These are phyloP conservation scores for Scytalidium lignicola DNA, from an alignment of 2,329 filamentous ascomycete species.

Conservation along the genomic window DNA sequence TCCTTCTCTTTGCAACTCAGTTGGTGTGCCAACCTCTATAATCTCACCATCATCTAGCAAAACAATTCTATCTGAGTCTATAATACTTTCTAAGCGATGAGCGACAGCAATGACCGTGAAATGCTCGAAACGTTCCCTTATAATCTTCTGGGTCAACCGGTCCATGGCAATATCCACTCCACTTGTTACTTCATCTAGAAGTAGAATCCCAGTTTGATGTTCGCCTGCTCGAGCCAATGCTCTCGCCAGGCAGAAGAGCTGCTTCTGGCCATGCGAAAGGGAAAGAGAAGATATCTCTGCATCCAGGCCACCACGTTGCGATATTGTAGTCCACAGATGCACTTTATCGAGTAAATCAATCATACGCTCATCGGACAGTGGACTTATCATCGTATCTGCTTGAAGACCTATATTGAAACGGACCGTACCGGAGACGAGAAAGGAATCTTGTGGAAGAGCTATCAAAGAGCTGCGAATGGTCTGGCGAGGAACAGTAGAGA, in stretches of 20 bases:
- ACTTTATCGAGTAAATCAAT: constrained; percentile 40
- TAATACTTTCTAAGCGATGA: constrained; percentile 25
- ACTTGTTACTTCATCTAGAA: constrained; percentile 29
- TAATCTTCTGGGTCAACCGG: constrained; percentile 23
- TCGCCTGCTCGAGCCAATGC: constrained; percentile 32
- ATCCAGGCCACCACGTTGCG: constrained; percentile 33
- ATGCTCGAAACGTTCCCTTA: constrained; percentile 19
- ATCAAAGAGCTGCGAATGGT: constrained; percentile 38
- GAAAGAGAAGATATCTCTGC: constrained; percentile 26
- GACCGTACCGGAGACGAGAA: constrained; percentile 40
- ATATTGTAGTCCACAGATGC: constrained; percentile 35
- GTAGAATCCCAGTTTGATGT: constrained; percentile 29
- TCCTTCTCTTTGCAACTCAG: too few relatives aligned
- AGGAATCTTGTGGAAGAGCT: constrained; percentile 44
- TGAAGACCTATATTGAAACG: constrained; percentile 42
- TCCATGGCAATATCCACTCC: too few relatives aligned
- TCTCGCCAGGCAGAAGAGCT: constrained; percentile 44
- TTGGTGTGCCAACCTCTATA: constrained; percentile 9
- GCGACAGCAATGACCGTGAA: constrained; percentile 26
- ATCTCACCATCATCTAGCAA: constrained; percentile 22
- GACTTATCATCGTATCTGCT: too few relatives aligned
- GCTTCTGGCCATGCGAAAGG: constrained; percentile 40
- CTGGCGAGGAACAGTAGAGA: constrained; percentile 36
- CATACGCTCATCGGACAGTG: constrained; percentile 30
- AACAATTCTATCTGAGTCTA: constrained; percentile 25